Conservation (phyloP, 2,329 filamentous ascomycete genomes). For the Furcasterigmium furcatum region DNA sequence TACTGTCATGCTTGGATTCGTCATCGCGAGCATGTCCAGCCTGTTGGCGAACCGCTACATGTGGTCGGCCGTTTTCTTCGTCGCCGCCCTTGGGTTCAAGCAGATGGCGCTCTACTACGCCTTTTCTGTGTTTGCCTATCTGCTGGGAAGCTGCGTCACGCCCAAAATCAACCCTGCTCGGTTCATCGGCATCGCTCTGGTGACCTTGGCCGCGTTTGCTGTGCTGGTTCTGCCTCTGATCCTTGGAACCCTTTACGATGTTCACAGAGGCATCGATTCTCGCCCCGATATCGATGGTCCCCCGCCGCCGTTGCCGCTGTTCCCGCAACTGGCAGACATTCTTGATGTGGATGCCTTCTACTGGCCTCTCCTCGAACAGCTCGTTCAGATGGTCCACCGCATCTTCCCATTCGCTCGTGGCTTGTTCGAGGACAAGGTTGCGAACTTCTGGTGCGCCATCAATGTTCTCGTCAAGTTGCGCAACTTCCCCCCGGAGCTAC, state of each 20-base stretch:
- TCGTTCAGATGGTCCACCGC: constrained; percentile 83
- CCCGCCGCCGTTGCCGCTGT: constrained; percentile 61
- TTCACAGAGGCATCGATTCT: constrained; percentile 58
- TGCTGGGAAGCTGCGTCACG: constrained; percentile 81
- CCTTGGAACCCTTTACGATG: constrained; percentile 67
- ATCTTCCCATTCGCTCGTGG: constrained; percentile 95
- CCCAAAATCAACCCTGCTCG: constrained; percentile 66
- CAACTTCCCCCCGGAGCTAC: constrained; percentile 63
- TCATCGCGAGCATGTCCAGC: constrained; percentile 82
- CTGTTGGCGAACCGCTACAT: constrained; percentile 80
- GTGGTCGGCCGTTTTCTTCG: constrained; percentile 93
- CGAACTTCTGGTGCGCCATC: constrained; percentile 94
- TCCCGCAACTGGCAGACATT: constrained; percentile 52
- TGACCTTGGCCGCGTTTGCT: constrained; percentile 71
- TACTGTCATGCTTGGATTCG: constrained; percentile 93
- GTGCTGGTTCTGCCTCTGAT: constrained; percentile 75
- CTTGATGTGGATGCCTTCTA: constrained; percentile 65
- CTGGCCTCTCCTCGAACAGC: constrained; percentile 73
- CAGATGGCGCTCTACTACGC: constrained; percentile 99
- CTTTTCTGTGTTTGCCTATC: constrained; percentile 85
- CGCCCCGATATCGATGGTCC: constrained; percentile 54
- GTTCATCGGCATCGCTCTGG: constrained; percentile 70
- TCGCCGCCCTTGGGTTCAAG: constrained; percentile 92
- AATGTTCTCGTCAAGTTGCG: constrained; percentile 88
- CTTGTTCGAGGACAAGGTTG: constrained; percentile 97